phyloP scores from a whole-genome alignment of 2,329 filamentous ascomycete species.

The Monosporascus sp. region DNA sequence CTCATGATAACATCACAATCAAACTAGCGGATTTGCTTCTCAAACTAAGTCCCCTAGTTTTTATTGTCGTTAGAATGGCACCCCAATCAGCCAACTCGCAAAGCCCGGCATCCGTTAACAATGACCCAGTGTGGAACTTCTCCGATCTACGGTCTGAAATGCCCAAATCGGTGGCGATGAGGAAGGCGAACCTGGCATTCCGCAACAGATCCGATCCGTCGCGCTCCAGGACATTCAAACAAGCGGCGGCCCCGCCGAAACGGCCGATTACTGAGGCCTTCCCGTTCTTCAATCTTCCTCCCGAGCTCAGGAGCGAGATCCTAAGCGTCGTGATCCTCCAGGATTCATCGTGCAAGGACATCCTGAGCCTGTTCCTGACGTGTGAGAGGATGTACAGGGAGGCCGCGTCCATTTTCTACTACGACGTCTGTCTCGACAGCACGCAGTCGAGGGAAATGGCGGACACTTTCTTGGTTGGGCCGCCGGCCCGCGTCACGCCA shows the following conservation, averaged over 20 bases:
- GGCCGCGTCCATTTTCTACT: constrained; percentile 21
- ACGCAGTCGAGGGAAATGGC: constrained; percentile 7
- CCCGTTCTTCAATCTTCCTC: constrained; percentile 21
- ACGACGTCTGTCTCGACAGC: constrained; percentile 17
- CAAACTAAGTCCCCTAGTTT: no score
- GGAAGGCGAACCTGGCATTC: no score
- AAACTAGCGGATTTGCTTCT: no score
- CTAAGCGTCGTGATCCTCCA: constrained; percentile 12
- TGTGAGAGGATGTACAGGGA: constrained; percentile 11
- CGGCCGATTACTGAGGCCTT: constrained; percentile 8
- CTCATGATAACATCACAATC: no score
- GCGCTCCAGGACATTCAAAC: no score
- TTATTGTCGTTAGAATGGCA: no score
- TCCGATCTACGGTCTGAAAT: no score
- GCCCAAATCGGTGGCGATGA: no score
- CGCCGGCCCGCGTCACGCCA: constrained; percentile 13
- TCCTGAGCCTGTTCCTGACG: not conserved
- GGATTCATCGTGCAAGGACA: constrained; percentile 7
- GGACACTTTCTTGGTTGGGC: constrained; percentile 13
- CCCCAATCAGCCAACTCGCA: no score
- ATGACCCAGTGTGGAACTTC: no score
- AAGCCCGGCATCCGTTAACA: no score
- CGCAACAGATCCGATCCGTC: no score
- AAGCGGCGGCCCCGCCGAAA: not conserved
- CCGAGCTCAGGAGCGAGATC: constrained; percentile 20